Conservation (phyloP, 2,329 filamentous ascomycete species). For the Trichoderma arundinaceum region DNA sequence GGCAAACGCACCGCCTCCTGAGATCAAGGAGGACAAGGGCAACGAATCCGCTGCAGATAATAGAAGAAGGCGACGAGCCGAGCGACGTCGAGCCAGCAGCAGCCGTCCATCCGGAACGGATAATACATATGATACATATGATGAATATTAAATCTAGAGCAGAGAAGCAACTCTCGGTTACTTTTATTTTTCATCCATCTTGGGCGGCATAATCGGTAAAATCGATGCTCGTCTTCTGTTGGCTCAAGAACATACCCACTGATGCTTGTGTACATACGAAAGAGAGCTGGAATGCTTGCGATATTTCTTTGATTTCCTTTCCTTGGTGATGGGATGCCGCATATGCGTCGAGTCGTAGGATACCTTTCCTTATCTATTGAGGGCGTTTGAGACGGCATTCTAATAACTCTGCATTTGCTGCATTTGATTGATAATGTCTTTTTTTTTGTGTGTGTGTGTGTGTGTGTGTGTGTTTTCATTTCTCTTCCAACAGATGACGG, state of each 20-base stretch:
- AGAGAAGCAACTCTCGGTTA: neutral
- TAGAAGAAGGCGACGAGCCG: conserved; percentile 60
- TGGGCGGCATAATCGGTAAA: neutral
- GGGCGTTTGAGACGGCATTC: conserved; percentile 32
- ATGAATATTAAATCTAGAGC: conserved; percentile 34
- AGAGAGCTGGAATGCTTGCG: conserved; percentile 7
- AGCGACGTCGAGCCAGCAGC: conserved; percentile 55
- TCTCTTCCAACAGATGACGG: conserved; percentile 10
- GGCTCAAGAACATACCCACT: conserved; percentile 14
- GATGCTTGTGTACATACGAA: conserved; percentile 24
- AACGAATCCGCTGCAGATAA: conserved; percentile 52
- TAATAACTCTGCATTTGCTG: conserved; percentile 27
- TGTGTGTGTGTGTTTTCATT: conserved; percentile 14
- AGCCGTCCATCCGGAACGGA: conserved; percentile 44
- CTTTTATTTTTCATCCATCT: neutral
- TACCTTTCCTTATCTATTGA: conserved; percentile 25
- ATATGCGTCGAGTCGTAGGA: conserved; percentile 31
- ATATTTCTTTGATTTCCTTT: conserved; percentile 7
- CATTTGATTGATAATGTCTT: conserved; percentile 27
- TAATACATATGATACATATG: conserved; percentile 47
- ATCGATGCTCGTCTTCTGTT: neutral
- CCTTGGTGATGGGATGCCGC: conserved; percentile 24
- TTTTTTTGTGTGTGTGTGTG: neutral
- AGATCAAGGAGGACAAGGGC: conserved; percentile 38
- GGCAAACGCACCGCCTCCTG: neutral